Percentiles rank a stretch among this genome's conserved stretches.
Evolutionary conservation across 108 stramenopile genomes (phyloP).

Genomic region (Asterionellopsis glacialis): DNA sequence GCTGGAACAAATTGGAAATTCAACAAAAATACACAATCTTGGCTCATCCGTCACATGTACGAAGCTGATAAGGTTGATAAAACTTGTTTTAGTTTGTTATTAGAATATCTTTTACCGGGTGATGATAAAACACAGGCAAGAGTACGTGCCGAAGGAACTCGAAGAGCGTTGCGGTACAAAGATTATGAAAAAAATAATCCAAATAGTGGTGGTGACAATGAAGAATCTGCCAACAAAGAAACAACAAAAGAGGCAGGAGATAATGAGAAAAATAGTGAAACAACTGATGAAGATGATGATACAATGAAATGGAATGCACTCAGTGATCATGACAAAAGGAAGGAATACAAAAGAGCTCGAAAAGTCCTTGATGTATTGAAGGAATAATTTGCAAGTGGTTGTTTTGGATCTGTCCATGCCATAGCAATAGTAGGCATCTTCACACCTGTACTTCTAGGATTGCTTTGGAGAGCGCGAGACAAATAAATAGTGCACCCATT

Average conservation of each 20-base stretch:
- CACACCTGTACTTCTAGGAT: too few relatives aligned
- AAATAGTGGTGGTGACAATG: slow-evolving; percentile 6
- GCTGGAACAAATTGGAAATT: slow-evolving; percentile 74
- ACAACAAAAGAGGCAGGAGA: slow-evolving; percentile 2
- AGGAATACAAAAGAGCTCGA: slow-evolving; percentile 79
- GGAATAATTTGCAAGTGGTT: not conserved
- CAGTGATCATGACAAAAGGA: slow-evolving; percentile 72
- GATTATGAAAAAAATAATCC: slow-evolving; percentile 42
- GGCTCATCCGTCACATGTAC: slow-evolving; percentile 89
- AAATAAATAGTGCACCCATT: too few relatives aligned
- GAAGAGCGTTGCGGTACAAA: slow-evolving; percentile 66
- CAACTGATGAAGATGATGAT: slow-evolving; percentile 20
- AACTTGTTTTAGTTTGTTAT: slow-evolving; percentile 42
- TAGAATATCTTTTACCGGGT: slow-evolving; percentile 60
- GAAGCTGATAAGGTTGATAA: slow-evolving; percentile 74
- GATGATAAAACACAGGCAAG: slow-evolving; percentile 40
- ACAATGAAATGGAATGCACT: slow-evolving; percentile 52
- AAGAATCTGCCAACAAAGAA: slow-evolving; percentile 10
- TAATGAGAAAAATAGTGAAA: slow-evolving; percentile 5
- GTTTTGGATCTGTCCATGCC: not conserved
- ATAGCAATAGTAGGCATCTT: too few relatives aligned
- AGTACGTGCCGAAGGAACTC: slow-evolving; percentile 50
- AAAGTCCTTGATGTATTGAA: slow-evolving; percentile 58
- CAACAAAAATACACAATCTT: slow-evolving; percentile 93
- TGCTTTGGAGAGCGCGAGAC: too few relatives aligned